Base-by-base conservation (phyloP, 1,284 basidiomycete genomes). In the Testicularia cyperi region DNA sequence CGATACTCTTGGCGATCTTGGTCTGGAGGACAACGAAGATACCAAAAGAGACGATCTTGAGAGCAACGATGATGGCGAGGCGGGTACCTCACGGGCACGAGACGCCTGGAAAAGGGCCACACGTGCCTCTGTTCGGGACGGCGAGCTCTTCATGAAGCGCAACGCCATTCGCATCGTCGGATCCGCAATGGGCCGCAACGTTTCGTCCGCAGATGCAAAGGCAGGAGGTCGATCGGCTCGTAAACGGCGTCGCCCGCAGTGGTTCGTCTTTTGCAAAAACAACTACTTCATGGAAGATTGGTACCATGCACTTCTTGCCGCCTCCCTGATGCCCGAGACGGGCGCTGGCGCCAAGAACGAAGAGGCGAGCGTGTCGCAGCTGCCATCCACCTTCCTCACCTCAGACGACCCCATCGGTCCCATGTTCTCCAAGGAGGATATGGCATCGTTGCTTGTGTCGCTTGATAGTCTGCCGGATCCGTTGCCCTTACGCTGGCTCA, bases 401-500 rank as follows among this genome's bases (percentile, higher is more conserved):
- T 25, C 44, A 29, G 44, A 35, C 22, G 60, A 68, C 33, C 4
- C 80, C 85, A 72, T 77, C 39, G 77, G 81, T 19, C 55, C 66
- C 2, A 81, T 94, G 22, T 97, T 92, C 79, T 81, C 82, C 39
- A 80, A 84, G 3, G 78, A 81, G 5, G 90, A 95, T 77, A 95
- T 97, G 90, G 81, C 84, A 35, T 80, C 83, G 57, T 82, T 98
- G 25, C 86, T 96, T 38, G 80, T 85, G 12, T 88, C 86, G 2
- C 82, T 98, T 52, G 92, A 96, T 79, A 86, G 86, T 57, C 86
- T 91, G 69, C 88, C 92, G 3, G 94, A 97, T 74, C 88, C 92
- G 36, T 92, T 96, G 47, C 91, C 91, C 1, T 88, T 92, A 82
- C 86, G 92, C 14, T 98, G 95, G 94, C 81, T 96, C 40, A 98